Evolutionary conservation across 2,329 filamentous ascomycete genomes (phyloP).

Genomic region (Hortaea werneckii): DNA sequence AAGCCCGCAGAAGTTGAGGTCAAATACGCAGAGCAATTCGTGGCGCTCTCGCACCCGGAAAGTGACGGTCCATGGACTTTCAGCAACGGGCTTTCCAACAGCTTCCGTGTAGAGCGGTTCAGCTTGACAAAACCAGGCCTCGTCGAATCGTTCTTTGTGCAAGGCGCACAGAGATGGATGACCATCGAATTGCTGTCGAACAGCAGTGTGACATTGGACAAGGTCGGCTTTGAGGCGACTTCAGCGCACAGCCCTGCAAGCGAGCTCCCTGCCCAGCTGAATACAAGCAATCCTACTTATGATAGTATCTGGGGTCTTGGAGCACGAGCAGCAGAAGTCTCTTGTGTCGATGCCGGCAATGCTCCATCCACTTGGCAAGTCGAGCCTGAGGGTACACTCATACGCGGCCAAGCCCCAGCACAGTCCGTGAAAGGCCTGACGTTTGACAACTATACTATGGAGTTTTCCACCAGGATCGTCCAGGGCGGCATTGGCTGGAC

Average conservation of each 20-base stretch:
- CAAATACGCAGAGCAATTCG: slow-evolving; percentile 28
- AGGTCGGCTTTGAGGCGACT: slow-evolving; percentile 25
- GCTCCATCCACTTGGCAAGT: slow-evolving; percentile 30
- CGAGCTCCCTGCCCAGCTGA: slow-evolving; percentile 23
- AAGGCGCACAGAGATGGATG: slow-evolving; percentile 35
- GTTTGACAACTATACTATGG: slow-evolving; percentile 28
- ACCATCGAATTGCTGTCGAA: slow-evolving; percentile 28
- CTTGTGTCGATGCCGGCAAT: slow-evolving; percentile 30
- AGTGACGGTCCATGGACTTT: slow-evolving; percentile 27
- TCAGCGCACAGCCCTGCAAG: slow-evolving; percentile 15
- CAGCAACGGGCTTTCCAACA: slow-evolving; percentile 22
- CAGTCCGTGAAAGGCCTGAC: slow-evolving; percentile 15
- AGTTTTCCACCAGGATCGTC: slow-evolving; percentile 30
- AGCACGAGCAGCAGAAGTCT: slow-evolving; percentile 23
- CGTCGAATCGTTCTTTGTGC: slow-evolving; percentile 27
- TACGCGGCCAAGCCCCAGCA: slow-evolving; percentile 26
- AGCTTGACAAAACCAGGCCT: slow-evolving; percentile 24
- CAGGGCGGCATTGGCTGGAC: slow-evolving; percentile 32
- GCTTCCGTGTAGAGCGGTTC: slow-evolving; percentile 31
- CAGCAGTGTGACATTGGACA: slow-evolving; percentile 22
- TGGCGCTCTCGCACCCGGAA: slow-evolving; percentile 17
- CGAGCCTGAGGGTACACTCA: slow-evolving; percentile 24
- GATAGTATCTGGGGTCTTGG: slow-evolving; percentile 32
- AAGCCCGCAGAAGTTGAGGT: slow-evolving; percentile 26
- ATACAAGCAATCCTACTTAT: slow-evolving; percentile 21